These are phyloP conservation scores for Solanum hybrid DNA, from an alignment of 305 asterid genomes.

Conservation along the genomic window DNA sequence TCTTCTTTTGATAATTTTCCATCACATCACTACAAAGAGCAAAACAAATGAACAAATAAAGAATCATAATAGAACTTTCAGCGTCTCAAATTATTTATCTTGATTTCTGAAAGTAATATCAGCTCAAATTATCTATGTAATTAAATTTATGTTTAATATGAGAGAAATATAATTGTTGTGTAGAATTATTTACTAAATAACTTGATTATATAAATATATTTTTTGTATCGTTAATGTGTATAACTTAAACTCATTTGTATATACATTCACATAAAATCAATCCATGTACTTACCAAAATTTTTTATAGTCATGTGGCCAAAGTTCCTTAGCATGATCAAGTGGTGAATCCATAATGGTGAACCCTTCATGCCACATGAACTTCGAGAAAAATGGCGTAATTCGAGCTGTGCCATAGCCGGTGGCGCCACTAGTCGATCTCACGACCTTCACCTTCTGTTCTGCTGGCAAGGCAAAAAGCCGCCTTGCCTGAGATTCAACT, in stretches of 20 bases:
- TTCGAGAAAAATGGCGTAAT: conserved; percentile 55
- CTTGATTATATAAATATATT: not conserved
- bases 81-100: not conserved
- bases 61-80: not conserved
- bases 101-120: not conserved
- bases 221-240: not conserved
- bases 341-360: conserved; percentile 66
- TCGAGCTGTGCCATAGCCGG: conserved; percentile 70
- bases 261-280: not conserved
- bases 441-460: conserved; percentile 33
- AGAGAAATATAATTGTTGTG: not conserved
- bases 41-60: not conserved
- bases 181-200: not conserved
- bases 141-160: no score
- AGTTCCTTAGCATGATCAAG: conserved; percentile 52
- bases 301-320: conserved; percentile 48
- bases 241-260: not conserved
- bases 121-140: not conserved
- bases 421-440: conserved; percentile 39
- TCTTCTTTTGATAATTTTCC: conserved; percentile 51
- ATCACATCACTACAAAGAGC: conserved; percentile 36
- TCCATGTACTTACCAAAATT: conserved; percentile 47
- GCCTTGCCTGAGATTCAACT: conserved; percentile 37
- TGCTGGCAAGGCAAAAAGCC: conserved; percentile 45
- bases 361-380: conserved; percentile 88